A percentile compares a stretch with the other conserved stretches of the same genome.
Evolutionary conservation across 345 rosid genomes (phyloP).

Genomic region (Erucastrum elatum): DNA sequence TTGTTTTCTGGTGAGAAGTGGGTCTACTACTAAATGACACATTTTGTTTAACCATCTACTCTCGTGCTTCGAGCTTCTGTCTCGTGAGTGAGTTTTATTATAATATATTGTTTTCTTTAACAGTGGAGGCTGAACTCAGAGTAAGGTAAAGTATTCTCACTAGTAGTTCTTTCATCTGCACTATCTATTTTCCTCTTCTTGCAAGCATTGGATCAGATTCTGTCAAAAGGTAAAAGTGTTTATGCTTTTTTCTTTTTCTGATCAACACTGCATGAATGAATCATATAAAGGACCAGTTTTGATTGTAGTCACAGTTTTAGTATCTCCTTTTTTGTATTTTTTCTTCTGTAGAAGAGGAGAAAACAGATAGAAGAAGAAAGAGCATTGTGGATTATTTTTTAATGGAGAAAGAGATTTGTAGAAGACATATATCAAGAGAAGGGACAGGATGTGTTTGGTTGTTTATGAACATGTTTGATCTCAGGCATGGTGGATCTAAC

Average conservation of each 20-base stretch:
- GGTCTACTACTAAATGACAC: constrained; percentile 40
- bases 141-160: constrained; percentile 1
- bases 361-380: constrained; percentile 14
- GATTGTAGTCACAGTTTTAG: constrained; percentile 6
- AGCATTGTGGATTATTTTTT: not conserved
- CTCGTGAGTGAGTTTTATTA: constrained; percentile 25
- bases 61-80: constrained; percentile 42
- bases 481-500: constrained; percentile 67
- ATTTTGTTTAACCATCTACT: constrained; percentile 26
- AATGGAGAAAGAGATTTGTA: constrained; percentile 40
- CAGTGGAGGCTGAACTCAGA: constrained; percentile 25
- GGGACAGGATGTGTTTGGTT: constrained; percentile 87
- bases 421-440: constrained; percentile 47
- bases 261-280: constrained; percentile 39
- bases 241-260: not conserved
- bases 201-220: constrained; percentile 32
- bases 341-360: not conserved
- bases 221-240: constrained; percentile 10
- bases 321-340: not conserved
- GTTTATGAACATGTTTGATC: constrained; percentile 73
- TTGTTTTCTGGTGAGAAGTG: constrained; percentile 35
- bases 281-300: constrained; percentile 1
- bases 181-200: constrained; percentile 8
- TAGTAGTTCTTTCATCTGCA: not conserved
- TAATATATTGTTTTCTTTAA: not conserved